Conservation (phyloP, 139 green algal genomes). For the Coelastrella sp. region DNA sequence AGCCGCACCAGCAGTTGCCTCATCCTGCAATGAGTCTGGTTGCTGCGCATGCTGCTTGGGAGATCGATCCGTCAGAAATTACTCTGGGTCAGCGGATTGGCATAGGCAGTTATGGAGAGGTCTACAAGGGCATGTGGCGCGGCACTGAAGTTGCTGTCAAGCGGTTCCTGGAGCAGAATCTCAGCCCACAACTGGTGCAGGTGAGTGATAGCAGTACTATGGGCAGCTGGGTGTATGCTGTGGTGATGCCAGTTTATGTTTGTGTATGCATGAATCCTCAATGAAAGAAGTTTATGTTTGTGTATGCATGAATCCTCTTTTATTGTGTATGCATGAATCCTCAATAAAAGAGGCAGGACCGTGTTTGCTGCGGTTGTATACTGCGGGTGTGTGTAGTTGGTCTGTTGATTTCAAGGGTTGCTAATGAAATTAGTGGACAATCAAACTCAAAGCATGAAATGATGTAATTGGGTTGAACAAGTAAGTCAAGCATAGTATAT, state of each 20-base stretch:
- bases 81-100: conserved; percentile 81
- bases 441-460: too few relatives aligned
- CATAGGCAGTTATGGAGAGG: conserved; percentile 81
- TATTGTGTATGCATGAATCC: too few relatives aligned
- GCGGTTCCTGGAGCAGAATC: conserved; percentile 77
- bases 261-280: background rate
- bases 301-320: background rate
- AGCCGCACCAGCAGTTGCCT: background rate
- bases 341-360: too few relatives aligned
- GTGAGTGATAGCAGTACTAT: conserved; percentile 3
- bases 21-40: background rate
- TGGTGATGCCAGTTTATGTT: background rate
- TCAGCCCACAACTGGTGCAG: conserved; percentile 58
- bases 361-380: too few relatives aligned
- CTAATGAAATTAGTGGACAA: too few relatives aligned
- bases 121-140: conserved; percentile 83
- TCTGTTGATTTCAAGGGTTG: background rate
- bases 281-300: background rate
- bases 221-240: too few relatives aligned
- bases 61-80: conserved; percentile 78
- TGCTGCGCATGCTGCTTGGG: conserved; percentile 57
- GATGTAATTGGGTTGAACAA: too few relatives aligned
- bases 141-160: conserved; percentile 95
- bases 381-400: background rate
- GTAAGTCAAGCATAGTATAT: too few relatives aligned